These are phyloP conservation scores for Zygosaccharomyces kombuchaensis DNA, from an alignment of 805 yeast genomes.

Conservation along the genomic window DNA sequence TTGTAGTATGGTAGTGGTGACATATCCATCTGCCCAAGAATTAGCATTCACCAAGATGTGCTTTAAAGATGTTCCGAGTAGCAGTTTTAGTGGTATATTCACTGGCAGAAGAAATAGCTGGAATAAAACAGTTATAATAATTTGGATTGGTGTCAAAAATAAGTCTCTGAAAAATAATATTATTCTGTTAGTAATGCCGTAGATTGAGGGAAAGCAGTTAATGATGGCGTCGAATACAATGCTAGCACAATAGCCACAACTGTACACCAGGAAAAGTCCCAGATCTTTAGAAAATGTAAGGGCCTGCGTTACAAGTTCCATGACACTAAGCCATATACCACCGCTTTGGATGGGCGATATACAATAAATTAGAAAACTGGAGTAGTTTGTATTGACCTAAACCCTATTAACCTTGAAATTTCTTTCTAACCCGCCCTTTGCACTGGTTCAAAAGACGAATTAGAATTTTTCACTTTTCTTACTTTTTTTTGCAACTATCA, in stretches of 20 bases:
- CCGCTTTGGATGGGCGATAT: not conserved
- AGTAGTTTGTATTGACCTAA: not conserved
- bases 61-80: constrained; percentile 24
- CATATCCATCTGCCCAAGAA: constrained; percentile 13
- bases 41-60: constrained; percentile 16
- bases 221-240: constrained; percentile 1
- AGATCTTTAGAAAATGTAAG: constrained; percentile 7
- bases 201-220: not conserved
- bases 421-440: constrained; percentile 3
- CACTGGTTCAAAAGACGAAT: not conserved
- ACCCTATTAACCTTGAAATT: not conserved
- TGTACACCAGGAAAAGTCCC: constrained; percentile 10
- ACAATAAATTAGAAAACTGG: not conserved
- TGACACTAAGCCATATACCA: not conserved
- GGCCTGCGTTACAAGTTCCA: not conserved
- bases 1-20: constrained; percentile 20
- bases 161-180: not conserved
- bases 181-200: not conserved
- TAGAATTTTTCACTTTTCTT: not conserved
- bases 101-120: constrained; percentile 24
- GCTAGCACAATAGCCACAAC: constrained; percentile 11
- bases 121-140: constrained; percentile 15
- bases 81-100: constrained; percentile 24
- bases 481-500: not conserved
- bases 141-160: constrained; percentile 19